Percentiles rank a stretch among this genome's conserved stretches.
phyloP scores from a whole-genome alignment of 352 stramenopile species.

The Phytopythium chamaehyphon region DNA sequence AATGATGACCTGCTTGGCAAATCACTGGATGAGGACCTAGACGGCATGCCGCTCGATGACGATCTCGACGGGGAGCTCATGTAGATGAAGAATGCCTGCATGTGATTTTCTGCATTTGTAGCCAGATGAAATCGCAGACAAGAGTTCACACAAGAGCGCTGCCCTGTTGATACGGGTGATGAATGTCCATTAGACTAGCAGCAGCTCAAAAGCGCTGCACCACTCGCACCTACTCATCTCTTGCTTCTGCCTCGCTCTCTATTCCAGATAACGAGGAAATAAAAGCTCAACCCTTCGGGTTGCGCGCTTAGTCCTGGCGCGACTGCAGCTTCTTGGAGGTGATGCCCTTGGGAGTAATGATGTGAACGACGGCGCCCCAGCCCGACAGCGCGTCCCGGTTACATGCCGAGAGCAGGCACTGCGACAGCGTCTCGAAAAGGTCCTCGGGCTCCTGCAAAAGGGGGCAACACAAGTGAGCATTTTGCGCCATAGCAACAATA shows the following conservation, averaged over 20 bases:
- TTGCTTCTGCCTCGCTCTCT: too few relatives aligned
- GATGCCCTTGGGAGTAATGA: constrained; percentile 91
- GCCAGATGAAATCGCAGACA: too few relatives aligned
- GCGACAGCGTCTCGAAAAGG: constrained; percentile 98
- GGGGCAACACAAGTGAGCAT: neutral
- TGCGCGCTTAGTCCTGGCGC: constrained; percentile 61
- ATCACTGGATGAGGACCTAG: constrained; percentile 34
- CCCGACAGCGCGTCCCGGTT: constrained; percentile 98
- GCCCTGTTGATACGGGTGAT: too few relatives aligned
- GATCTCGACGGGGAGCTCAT: constrained; percentile 39
- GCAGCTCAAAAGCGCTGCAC: too few relatives aligned
- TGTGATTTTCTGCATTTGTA: too few relatives aligned
- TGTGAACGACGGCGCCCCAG: constrained; percentile 98
- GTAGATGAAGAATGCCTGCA: constrained; percentile 4
- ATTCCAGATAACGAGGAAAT: too few relatives aligned
- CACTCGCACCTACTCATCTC: too few relatives aligned
- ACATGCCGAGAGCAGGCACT: constrained; percentile 96
- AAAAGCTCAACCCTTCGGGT: too few relatives aligned
- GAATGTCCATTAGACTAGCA: too few relatives aligned
- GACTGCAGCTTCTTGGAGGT: constrained; percentile 80
- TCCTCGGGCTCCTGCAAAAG: constrained; percentile 85
- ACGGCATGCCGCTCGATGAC: constrained; percentile 38
- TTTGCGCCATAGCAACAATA: neutral
- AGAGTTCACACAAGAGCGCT: too few relatives aligned
- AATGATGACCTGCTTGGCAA: constrained; percentile 32